Percentiles rank a stretch among this genome's conserved stretches.
Evolutionary conservation across 2,329 filamentous ascomycete genomes (phyloP).

Genomic region (Rhynchosporium agropyri): DNA sequence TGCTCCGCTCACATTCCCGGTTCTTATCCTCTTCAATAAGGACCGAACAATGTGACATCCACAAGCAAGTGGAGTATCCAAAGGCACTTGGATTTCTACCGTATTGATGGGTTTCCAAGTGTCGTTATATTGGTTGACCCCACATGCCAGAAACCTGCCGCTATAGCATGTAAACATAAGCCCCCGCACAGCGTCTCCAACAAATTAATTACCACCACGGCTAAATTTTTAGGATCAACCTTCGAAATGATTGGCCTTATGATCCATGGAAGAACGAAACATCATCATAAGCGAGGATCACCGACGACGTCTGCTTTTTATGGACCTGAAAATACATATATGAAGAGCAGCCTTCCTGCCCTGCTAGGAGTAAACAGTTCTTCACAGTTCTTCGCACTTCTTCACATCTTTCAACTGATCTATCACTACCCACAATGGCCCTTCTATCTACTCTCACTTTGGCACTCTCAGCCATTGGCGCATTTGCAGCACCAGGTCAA

Average conservation of each 20-base stretch:
- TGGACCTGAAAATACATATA: not conserved
- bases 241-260: not conserved
- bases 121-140: not conserved
- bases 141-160: not conserved
- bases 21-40: not conserved
- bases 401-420: no score
- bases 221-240: constrained; percentile 8
- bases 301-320: not conserved
- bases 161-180: not conserved
- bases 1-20: not conserved
- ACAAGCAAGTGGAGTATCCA: not conserved
- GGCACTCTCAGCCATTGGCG: constrained; percentile 22
- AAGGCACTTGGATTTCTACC: not conserved
- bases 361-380: not conserved
- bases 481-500: constrained; percentile 22
- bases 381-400: not conserved
- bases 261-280: not conserved
- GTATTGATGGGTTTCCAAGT: not conserved
- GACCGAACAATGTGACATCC: not conserved
- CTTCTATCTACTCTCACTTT: constrained; percentile 29
- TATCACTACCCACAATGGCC: constrained; percentile 27
- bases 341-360: not conserved
- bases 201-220: not conserved
- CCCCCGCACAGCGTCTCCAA: not conserved
- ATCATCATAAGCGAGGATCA: not conserved